These are phyloP conservation scores for Mrakia gelida DNA, from an alignment of 768 basidiomycete genomes.

Conservation along the genomic window DNA sequence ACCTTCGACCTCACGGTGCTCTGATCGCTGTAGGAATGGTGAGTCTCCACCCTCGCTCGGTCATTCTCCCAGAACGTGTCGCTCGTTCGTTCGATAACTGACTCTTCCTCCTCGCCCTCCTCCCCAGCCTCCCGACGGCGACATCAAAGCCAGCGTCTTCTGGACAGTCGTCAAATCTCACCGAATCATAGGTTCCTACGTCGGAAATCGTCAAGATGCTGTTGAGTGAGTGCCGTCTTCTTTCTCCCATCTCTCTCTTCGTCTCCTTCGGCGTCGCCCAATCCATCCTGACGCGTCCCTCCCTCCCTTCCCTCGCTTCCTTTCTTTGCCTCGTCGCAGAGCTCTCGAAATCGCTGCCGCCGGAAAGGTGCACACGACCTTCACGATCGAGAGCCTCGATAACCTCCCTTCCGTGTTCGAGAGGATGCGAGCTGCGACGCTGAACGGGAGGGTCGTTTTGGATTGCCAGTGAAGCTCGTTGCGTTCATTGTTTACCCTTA, in stretches of 20 bases:
- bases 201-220: constrained; percentile 66
- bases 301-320: no score
- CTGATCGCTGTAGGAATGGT: constrained; percentile 35
- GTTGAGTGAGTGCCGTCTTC: no score
- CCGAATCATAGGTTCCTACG: constrained; percentile 46
- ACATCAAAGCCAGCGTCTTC: constrained; percentile 37
- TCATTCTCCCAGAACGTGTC: no score
- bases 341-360: constrained; percentile 69
- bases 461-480: not conserved
- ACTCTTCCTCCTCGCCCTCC: no score
- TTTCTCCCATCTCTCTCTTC: no score
- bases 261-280: no score
- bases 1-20: constrained; percentile 66
- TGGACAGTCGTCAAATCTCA: constrained; percentile 44
- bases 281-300: no score
- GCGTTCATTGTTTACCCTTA: no score
- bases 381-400: constrained; percentile 49
- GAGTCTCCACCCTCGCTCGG: no score
- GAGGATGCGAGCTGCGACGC: not conserved
- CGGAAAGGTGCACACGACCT: constrained; percentile 59
- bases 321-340: no score
- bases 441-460: constrained; percentile 8
- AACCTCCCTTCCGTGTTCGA: constrained; percentile 49
- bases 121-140: constrained; percentile 29
- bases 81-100: no score